Percentiles rank a stretch among this genome's conserved stretches.
Evolutionary conservation across 2,329 filamentous ascomycete species (phyloP).

Genomic region (Xylaria sp.): DNA sequence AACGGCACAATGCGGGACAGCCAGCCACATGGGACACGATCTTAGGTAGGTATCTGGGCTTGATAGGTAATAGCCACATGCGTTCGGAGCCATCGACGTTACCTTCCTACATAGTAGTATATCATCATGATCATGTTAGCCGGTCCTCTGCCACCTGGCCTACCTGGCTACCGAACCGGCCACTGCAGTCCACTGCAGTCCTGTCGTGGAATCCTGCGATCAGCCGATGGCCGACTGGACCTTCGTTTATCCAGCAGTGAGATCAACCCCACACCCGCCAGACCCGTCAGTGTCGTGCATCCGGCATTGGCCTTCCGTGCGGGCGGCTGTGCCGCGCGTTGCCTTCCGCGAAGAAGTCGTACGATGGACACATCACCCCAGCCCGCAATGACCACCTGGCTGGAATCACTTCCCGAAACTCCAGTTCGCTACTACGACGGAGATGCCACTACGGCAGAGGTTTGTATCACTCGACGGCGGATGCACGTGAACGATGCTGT

Average conservation of each 20-base stretch:
- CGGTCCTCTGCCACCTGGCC: not conserved
- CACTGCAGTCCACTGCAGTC: slow-evolving; percentile 3
- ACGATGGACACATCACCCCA: slow-evolving; percentile 2
- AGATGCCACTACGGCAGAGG: not conserved
- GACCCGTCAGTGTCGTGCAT: slow-evolving; percentile 8
- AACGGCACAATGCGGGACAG: not conserved
- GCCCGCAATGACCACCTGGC: not conserved
- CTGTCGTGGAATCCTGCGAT: not conserved
- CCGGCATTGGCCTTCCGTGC: slow-evolving; percentile 10
- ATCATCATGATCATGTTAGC: not conserved
- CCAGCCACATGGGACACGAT: not conserved
- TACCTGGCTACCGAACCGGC: slow-evolving; percentile 4
- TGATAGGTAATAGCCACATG: not conserved
- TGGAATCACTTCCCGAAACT: not conserved
- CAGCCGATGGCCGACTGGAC: not conserved
- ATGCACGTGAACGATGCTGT: not conserved
- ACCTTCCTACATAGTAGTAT: not conserved
- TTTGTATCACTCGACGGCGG: not conserved
- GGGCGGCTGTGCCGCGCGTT: slow-evolving; percentile 7
- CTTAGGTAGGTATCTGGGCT: not conserved
- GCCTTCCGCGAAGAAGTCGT: slow-evolving; percentile 10
- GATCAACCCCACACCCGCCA: slow-evolving; percentile 8
- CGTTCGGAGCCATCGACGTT: no score
- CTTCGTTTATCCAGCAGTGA: slow-evolving; percentile 1
- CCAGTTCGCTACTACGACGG: not conserved